Evolutionary conservation across 129 eudicot genomes (phyloP).

Genomic region (Mikania micrantha): DNA sequence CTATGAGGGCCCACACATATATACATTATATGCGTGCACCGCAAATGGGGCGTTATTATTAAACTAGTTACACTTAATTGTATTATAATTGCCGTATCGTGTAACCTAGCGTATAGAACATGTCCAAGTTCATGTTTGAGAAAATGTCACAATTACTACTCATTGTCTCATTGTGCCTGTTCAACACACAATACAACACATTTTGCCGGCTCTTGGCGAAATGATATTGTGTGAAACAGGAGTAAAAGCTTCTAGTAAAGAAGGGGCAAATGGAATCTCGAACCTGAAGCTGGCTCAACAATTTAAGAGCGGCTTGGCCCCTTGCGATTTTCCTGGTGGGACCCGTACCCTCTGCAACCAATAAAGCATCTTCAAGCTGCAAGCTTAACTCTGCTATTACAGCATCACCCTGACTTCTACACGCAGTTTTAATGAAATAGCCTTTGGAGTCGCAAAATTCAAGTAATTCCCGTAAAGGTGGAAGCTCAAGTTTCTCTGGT

Average conservation of each 20-base stretch:
- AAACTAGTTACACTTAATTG: too few species aligned
- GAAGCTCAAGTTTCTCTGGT: conserved; percentile 84
- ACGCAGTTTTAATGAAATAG: conserved; percentile 55
- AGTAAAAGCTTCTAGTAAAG: neutral
- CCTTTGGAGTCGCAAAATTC: conserved; percentile 87
- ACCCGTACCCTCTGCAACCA: conserved; percentile 56
- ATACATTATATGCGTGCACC: too few species aligned
- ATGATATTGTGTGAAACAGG: neutral
- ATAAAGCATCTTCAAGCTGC: conserved; percentile 58
- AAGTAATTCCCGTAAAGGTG: conserved; percentile 72
- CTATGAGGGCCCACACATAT: too few species aligned
- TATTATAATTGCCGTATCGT: too few species aligned
- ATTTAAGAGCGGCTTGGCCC: conserved; percentile 71
- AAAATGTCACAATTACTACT: too few species aligned
- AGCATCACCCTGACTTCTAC: conserved; percentile 25
- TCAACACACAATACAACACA: too few species aligned
- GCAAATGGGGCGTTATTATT: too few species aligned
- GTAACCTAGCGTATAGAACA: too few species aligned
- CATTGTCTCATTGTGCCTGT: too few species aligned
- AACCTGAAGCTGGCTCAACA: conserved; percentile 73
- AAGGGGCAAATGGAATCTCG: neutral
- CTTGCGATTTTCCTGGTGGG: conserved; percentile 57
- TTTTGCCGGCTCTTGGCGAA: neutral
- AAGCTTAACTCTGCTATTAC: conserved; percentile 49
- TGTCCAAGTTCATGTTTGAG: too few species aligned